These are phyloP conservation scores for Amylocarpus encephaloides DNA, from an alignment of 2,329 filamentous ascomycete genomes.

Conservation along the genomic window DNA sequence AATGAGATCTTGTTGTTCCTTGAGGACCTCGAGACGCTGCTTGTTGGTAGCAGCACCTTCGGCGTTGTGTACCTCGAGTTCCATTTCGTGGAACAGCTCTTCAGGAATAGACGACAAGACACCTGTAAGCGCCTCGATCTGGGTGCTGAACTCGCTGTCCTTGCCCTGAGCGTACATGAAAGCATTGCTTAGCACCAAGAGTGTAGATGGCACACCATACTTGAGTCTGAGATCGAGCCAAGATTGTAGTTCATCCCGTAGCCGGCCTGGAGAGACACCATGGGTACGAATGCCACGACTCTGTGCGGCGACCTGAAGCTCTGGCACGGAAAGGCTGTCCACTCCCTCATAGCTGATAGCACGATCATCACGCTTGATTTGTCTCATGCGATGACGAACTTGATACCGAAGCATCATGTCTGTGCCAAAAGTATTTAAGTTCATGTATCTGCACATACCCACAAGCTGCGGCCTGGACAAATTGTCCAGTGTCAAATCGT, in stretches of 20 bases:
- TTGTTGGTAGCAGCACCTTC: constrained; percentile 98
- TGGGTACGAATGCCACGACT: constrained; percentile 89
- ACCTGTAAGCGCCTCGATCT: constrained; percentile 87
- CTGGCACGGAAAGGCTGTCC: constrained; percentile 83
- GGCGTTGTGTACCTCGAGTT: constrained; percentile 93
- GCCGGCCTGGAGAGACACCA: constrained; percentile 78
- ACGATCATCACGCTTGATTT: constrained; percentile 96
- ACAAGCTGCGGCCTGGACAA: constrained; percentile 91
- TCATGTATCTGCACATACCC: constrained; percentile 98
- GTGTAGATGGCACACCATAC: constrained; percentile 91
- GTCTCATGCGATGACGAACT: constrained; percentile 93
- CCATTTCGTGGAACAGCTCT: constrained; percentile 98
- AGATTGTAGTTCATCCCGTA: constrained; percentile 83
- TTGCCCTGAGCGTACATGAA: constrained; percentile 92
- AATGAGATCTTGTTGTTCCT: constrained; percentile 97
- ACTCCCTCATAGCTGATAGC: constrained; percentile 93
- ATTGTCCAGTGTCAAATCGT: constrained; percentile 95
- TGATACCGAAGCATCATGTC: constrained; percentile 98
- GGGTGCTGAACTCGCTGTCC: constrained; percentile 73
- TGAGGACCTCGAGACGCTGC: constrained; percentile 94
- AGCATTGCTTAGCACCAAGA: constrained; percentile 92
- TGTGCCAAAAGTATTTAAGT: constrained; percentile 92
- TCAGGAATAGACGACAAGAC: constrained; percentile 94
- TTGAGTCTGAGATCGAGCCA: constrained; percentile 93
- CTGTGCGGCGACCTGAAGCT: constrained; percentile 87